Conservation (phyloP, 2,329 filamentous ascomycete species). For the Teratosphaeriaceae sp. region DNA sequence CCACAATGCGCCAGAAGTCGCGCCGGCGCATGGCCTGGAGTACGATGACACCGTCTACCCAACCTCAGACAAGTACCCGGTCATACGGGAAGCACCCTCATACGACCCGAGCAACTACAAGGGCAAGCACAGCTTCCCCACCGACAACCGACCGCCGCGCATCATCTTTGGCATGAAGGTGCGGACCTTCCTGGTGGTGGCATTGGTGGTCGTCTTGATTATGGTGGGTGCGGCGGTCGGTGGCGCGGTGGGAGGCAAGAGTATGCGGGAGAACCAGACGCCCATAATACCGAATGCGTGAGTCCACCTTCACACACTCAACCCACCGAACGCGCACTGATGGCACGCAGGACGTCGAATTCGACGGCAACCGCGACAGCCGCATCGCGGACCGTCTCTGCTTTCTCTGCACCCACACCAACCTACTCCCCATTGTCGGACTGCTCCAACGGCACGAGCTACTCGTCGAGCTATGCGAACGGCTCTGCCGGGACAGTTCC, state of each 20-base stretch:
- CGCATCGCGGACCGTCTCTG: constrained; percentile 13
- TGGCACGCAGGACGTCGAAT: constrained; percentile 9
- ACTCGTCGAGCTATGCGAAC: constrained; percentile 21
- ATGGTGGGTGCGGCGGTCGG: constrained; percentile 32
- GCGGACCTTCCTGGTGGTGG: constrained; percentile 29
- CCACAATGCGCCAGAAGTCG: constrained; percentile 34
- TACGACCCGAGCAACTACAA: constrained; percentile 19
- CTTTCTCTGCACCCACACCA: constrained; percentile 24
- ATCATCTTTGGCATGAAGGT: constrained; percentile 36
- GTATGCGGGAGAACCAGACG: constrained; percentile 14
- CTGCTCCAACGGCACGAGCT: constrained; percentile 28
- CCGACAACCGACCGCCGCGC: constrained; percentile 27
- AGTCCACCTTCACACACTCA: neutral
- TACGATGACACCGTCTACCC: constrained; percentile 32
- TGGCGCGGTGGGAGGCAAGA: constrained; percentile 29
- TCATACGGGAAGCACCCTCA: constrained; percentile 21
- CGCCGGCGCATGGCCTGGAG: constrained; percentile 32
- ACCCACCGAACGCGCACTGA: constrained; percentile 12
- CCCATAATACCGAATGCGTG: constrained; percentile 1
- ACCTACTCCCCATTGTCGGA: constrained; percentile 27
- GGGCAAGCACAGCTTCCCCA: constrained; percentile 15
- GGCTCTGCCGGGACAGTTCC: constrained; percentile 7
- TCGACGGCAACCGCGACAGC: constrained; percentile 11
- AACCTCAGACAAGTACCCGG: constrained; percentile 32
- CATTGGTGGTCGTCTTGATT: constrained; percentile 24